Conservation (phyloP, 768 basidiomycete genomes). For the Suillus subaureus region DNA sequence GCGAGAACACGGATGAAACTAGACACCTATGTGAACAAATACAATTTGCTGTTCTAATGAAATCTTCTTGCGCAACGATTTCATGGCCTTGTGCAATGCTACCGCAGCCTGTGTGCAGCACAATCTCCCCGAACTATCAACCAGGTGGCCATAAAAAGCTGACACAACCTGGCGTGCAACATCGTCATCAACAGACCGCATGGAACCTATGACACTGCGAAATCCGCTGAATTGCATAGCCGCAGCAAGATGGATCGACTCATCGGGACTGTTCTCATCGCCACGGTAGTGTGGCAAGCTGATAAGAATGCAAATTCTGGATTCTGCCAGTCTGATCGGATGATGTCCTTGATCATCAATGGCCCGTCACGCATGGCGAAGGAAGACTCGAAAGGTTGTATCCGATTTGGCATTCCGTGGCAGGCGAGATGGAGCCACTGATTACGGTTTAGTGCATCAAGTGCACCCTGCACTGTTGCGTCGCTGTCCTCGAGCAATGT, state of each 20-base stretch:
- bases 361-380: no score
- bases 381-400: slow-evolving; percentile 17
- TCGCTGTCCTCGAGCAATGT: neutral
- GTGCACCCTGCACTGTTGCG: neutral
- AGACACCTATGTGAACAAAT: slow-evolving; percentile 10
- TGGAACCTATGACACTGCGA: slow-evolving; percentile 24
- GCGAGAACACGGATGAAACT: no score
- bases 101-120: slow-evolving; percentile 6
- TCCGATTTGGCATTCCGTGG: slow-evolving; percentile 35
- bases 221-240: slow-evolving; percentile 25
- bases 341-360: slow-evolving; percentile 12
- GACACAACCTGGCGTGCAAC: neutral
- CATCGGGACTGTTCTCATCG: slow-evolving; percentile 16
- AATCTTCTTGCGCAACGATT: neutral
- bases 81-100: slow-evolving; percentile 3
- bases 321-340: slow-evolving; percentile 7
- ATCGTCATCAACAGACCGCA: slow-evolving; percentile 20
- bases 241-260: slow-evolving; percentile 26
- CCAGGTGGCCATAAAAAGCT: slow-evolving; percentile 3
- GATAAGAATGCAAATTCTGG: slow-evolving; percentile 25
- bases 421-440: slow-evolving; percentile 32
- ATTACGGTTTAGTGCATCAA: neutral
- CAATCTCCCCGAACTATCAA: neutral
- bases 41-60: slow-evolving; percentile 8
- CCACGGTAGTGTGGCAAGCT: slow-evolving; percentile 26